Base-by-base conservation (phyloP, 257 asterid species). In the Vinca minor region DNA sequence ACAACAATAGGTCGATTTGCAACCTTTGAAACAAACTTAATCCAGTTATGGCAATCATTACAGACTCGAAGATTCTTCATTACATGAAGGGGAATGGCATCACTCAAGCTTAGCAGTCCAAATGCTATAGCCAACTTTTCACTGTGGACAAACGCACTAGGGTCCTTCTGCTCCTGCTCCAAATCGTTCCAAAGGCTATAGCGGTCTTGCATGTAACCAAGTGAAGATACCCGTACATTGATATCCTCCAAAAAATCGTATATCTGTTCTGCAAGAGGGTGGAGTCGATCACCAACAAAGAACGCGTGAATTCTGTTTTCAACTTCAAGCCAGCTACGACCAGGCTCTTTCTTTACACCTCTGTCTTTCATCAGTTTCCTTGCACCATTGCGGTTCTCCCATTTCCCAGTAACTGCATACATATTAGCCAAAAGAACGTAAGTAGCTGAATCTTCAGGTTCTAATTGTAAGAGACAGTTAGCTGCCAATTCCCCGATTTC, bases 51-150 rank as follows among this genome's bases (percentile, higher is more conserved):
- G 75, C 97, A 89, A 55, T 89, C 95, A 64, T 68, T 83, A 72
- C 95, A 87, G 69, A 89, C 81, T 17, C 96, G 89, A 50, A 89
- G 82, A 78, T 89, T 89, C 85, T 89, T 89, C 91, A 89, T 89
- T 69, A 89, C 87, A 58, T 73, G 79, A 76, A 89, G 67, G 29
- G 95, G 94, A 62, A 83, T 76, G 59, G 70, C 47, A 57, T 66
- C 52, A 17, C 83, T 63, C 78, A 84, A 79, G 70, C 82, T 79
- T 57, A 87, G 45, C 65, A 89, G 84, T 67, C 94, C 94, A 73
- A 83, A 89, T 31, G 89, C 84, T 74, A 89, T 82, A 62, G 95
- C 95, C 76, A 89, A 68, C 78, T 89, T 89, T 72, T 89, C 96
- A 61, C 95, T 89, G 73, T 87, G 97, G 65, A 83, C 49, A 48